Conservation (phyloP, 192 early-diverging fungal genomes). For the Coemansia sp. region DNA sequence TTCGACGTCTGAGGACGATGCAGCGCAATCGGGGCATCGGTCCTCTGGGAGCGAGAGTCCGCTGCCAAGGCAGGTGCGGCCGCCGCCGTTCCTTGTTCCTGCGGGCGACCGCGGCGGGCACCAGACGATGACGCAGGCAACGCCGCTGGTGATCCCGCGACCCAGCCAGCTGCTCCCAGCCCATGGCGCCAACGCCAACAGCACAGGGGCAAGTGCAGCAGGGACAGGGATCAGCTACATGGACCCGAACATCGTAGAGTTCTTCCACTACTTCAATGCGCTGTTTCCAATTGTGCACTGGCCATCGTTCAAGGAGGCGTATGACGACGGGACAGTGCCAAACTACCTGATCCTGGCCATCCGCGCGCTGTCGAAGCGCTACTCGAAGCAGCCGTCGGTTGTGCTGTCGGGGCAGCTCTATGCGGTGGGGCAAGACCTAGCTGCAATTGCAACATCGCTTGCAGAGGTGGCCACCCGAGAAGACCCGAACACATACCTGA, state of each 20-base stretch:
- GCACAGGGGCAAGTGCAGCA: not conserved
- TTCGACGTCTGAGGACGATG: constrained; percentile 45
- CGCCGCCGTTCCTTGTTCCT: constrained; percentile 48
- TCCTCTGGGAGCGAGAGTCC: constrained; percentile 54
- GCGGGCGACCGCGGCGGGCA: constrained; percentile 50
- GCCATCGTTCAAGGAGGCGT: constrained; percentile 57
- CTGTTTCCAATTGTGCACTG: constrained; percentile 55
- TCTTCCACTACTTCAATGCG: constrained; percentile 56
- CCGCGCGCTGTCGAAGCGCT: constrained; percentile 53
- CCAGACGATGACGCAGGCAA: constrained; percentile 51
- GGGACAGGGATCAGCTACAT: constrained; percentile 35
- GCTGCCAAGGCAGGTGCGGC: constrained; percentile 35
- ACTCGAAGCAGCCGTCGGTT: constrained; percentile 55
- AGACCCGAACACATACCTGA: constrained; percentile 56
- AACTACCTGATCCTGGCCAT: constrained; percentile 56
- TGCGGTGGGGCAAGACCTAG: constrained; percentile 52
- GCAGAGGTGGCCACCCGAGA: constrained; percentile 53
- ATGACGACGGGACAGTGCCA: constrained; percentile 55
- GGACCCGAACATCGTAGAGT: constrained; percentile 54
- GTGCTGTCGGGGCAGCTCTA: constrained; percentile 49
- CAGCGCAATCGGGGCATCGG: constrained; percentile 38
- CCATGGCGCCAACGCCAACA: not conserved
- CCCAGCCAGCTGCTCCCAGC: constrained; percentile 28
- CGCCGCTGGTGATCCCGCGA: constrained; percentile 47
- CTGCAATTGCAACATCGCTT: constrained; percentile 53